Evolutionary conservation across 345 rosid genomes (phyloP).

Genomic region (Euphorbia peplus): DNA sequence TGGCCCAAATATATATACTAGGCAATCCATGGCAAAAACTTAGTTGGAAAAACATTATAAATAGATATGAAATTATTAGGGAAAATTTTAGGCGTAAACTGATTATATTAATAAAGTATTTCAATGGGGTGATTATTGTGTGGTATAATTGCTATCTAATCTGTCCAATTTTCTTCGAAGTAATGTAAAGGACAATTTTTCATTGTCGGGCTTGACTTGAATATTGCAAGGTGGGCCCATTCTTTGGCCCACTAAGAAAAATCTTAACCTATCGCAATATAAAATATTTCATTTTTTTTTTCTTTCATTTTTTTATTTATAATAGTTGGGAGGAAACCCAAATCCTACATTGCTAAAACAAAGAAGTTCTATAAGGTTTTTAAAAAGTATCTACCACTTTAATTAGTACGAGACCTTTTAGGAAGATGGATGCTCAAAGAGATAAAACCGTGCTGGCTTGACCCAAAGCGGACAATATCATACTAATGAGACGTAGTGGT

Average conservation of each 20-base stretch:
- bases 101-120: background rate
- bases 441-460: no score
- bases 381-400: no score
- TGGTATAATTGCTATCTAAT: background rate
- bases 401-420: no score
- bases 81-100: background rate
- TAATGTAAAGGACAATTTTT: background rate
- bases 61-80: background rate
- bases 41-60: background rate
- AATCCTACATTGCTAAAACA: no score
- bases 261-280: background rate
- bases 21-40: no score
- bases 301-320: no score
- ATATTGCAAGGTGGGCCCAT: background rate
- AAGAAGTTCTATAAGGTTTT: no score
- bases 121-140: background rate
- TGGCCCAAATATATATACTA: no score
- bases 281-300: background rate
- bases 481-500: no score
- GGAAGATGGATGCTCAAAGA: no score
- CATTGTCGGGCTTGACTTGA: constrained; percentile 6
- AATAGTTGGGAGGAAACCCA: no score
- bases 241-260: background rate
- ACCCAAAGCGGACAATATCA: no score
- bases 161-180: constrained; percentile 1